phyloP scores from a whole-genome alignment of 345 rosid species.

The Moringa oleifera region DNA sequence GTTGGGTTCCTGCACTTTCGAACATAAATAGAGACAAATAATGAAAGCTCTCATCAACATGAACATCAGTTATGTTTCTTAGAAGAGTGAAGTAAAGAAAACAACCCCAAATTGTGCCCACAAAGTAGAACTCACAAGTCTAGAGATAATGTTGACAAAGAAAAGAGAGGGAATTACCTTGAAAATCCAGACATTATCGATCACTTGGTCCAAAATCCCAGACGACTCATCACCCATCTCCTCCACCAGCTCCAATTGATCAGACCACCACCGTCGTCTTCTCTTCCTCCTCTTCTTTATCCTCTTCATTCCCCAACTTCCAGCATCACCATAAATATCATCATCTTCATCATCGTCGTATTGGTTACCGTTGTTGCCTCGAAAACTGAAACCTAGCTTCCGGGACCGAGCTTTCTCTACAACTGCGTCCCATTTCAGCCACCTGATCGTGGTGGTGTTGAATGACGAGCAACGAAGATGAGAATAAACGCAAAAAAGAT shows the following conservation, averaged over 20 bases:
- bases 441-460: neutral
- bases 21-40: too few species aligned
- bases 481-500: neutral
- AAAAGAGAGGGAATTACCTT: conserved; percentile 24
- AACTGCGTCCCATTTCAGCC: neutral
- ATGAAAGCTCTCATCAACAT: too few species aligned
- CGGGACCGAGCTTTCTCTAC: neutral
- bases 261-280: conserved; percentile 3
- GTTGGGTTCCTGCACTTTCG: too few species aligned
- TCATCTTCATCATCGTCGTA: neutral
- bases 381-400: neutral
- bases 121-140: too few species aligned
- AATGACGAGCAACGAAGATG: neutral
- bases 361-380: neutral
- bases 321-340: neutral
- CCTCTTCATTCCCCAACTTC: neutral
- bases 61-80: too few species aligned
- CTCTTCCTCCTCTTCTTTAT: conserved; percentile 12
- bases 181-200: conserved; percentile 41
- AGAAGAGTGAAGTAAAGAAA: too few species aligned
- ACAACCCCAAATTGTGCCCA: too few species aligned
- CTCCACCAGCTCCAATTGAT: neutral
- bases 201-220: conserved; percentile 27
- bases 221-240: neutral
- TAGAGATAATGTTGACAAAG: too few species aligned